Evolutionary conservation across 2,329 filamentous ascomycete species (phyloP), one percentile per base, ranked within the genome.

Genomic region (Raffaelea arxii): DNA sequence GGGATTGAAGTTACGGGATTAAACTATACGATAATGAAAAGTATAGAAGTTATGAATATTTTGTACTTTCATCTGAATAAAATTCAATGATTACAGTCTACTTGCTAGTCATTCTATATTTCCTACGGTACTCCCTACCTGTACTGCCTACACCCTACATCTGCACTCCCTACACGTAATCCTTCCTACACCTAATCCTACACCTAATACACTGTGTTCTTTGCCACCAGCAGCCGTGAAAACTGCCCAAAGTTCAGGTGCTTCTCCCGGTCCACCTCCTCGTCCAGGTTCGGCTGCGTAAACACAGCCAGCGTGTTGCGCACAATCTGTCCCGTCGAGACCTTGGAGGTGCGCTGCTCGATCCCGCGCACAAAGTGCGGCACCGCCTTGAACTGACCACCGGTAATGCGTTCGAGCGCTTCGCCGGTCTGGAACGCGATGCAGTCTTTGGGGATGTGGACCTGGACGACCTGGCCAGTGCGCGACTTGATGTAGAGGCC

Each of bases 401-500:
- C 71, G 0, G 91, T 97, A 60, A 98, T 96, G 49, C 87, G 74
- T 66, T 97, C 84, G 43, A 98, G 70, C 1, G 91, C 83, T 67
- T 96, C 88, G 2, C 91, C 92, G 0, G 91, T 98, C 70, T 98
- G 91, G 62, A 98, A 98, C 1, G 87, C 92, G 43, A 98, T 82
- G 63, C 88, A 92, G 60, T 94, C 89, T 37, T 82, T 75, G 2
- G 91, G 92, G 53, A 98, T 96, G 59, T 82, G 81, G 55, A 97
- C 89, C 65, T 97, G 92, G 16, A 90, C 84, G 2, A 86, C 83
- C 49, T 83, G 71, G 3, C 87, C 89, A 0, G 80, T 78, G 39
- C 92, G 82, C 25, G 89, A 91, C 62, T 85, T 84, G 66, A 97
- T 95, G 69, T 96, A 97, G n/a, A 98, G 70, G 0, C 92, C 92